phyloP scores from a whole-genome alignment of 257 asterid genomes.

The Marsdenia floribunda region DNA sequence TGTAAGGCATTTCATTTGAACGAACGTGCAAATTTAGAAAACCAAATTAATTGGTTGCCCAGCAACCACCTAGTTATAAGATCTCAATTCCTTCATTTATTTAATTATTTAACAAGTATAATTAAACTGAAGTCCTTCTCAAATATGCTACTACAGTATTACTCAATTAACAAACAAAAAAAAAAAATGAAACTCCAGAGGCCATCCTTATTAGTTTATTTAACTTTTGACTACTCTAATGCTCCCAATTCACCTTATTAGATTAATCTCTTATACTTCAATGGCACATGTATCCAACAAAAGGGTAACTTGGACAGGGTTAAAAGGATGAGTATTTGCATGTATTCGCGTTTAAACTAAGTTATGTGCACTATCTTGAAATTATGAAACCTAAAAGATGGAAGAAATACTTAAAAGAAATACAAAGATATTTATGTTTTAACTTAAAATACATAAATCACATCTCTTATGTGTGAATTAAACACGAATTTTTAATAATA shows the following conservation, averaged over 20 bases:
- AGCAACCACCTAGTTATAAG: slow-evolving; percentile 5
- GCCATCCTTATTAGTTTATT: neutral
- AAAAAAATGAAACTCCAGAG: neutral
- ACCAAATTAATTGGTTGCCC: slow-evolving; percentile 15
- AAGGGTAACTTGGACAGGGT: neutral
- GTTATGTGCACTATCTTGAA: neutral
- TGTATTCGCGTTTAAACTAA: neutral
- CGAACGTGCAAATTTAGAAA: slow-evolving; percentile 18
- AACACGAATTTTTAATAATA: too few species aligned
- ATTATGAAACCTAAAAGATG: too few species aligned
- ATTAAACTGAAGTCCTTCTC: neutral
- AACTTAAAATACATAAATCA: too few species aligned
- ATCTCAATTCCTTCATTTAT: slow-evolving; percentile 1
- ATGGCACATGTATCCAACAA: slow-evolving; percentile 7
- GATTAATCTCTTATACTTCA: neutral
- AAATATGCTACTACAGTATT: too few species aligned
- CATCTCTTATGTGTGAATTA: too few species aligned
- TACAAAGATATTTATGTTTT: too few species aligned
- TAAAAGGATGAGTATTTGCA: neutral
- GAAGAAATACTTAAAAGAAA: too few species aligned
- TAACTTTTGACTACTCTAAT: neutral
- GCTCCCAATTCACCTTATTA: neutral
- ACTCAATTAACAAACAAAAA: neutral
- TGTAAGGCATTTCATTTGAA: slow-evolving; percentile 21
- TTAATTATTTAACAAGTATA: neutral